A percentile compares a stretch with the other conserved stretches of the same genome.
These are phyloP conservation scores for Penicillium sp. DNA, from an alignment of 2,329 filamentous ascomycete species.

Conservation along the genomic window DNA sequence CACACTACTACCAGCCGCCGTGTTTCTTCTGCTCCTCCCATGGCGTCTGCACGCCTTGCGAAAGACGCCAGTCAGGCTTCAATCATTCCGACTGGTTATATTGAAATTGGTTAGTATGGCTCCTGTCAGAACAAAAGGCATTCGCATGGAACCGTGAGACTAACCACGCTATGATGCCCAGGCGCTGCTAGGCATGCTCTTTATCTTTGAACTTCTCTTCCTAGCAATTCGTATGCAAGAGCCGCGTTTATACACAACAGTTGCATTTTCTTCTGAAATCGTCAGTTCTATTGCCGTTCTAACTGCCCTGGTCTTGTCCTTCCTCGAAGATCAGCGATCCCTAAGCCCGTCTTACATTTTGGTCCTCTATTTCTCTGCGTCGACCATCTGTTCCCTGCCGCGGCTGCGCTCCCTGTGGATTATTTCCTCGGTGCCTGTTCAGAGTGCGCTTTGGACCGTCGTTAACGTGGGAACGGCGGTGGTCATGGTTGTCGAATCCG, in stretches of 20 bases:
- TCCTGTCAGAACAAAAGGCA: no score
- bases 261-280: not conserved
- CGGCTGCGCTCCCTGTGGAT: conserved; percentile 38
- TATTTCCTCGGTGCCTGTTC: conserved; percentile 13
- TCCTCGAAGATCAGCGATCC: conserved; percentile 23
- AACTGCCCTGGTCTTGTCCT: conserved; percentile 23
- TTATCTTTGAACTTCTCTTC: conserved; percentile 33
- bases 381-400: conserved; percentile 37
- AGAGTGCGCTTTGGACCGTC: conserved; percentile 20
- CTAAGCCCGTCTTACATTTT: conserved; percentile 25
- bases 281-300: conserved; percentile 16
- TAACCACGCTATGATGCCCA: no score
- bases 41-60: not conserved
- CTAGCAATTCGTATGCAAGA: conserved; percentile 31
- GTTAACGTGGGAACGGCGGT: conserved; percentile 36
- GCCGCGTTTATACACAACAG: not conserved
- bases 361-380: conserved; percentile 39
- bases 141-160: no score
- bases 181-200: conserved; percentile 20
- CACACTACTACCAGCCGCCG: conserved; percentile 30
- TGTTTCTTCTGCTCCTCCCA: conserved; percentile 37
- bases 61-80: conserved; percentile 19
- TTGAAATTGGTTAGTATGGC: conserved; percentile 20
- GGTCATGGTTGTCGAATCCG: conserved; percentile 38
- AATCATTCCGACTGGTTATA: not conserved